Conservation (phyloP, 1,139 yeast species). For the Wickerhamomyces sp. region DNA sequence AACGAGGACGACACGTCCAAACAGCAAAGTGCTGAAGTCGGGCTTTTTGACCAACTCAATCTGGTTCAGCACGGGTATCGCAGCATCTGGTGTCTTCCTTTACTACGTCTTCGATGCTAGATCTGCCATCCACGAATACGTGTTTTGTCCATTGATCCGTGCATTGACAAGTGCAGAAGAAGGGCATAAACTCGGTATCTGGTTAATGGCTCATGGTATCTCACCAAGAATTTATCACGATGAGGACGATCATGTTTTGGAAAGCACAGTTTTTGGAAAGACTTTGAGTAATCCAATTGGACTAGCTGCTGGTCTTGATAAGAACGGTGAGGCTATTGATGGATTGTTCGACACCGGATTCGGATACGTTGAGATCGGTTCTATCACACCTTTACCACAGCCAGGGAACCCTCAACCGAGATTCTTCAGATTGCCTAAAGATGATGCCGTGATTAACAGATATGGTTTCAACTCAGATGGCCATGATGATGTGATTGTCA, state of each 20-base stretch:
- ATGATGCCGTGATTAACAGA: constrained; percentile 87
- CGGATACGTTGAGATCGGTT: constrained; percentile 88
- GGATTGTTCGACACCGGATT: constrained; percentile 74
- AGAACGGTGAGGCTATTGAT: constrained; percentile 92
- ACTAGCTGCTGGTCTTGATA: constrained; percentile 93
- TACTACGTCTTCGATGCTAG: constrained; percentile 67
- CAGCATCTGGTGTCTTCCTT: constrained; percentile 32
- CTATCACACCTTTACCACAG: constrained; percentile 88
- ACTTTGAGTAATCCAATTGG: constrained; percentile 74
- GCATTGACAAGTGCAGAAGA: constrained; percentile 73
- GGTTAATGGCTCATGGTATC: constrained; percentile 63
- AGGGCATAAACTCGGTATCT: constrained; percentile 76
- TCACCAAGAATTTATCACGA: constrained; percentile 57
- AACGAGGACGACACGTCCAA: background rate
- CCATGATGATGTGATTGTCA: constrained; percentile 65
- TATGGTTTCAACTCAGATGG: constrained; percentile 95
- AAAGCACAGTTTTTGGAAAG: constrained; percentile 61
- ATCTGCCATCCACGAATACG: constrained; percentile 76
- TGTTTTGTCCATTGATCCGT: constrained; percentile 72
- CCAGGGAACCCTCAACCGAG: constrained; percentile 93
- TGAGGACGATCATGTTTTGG: constrained; percentile 46
- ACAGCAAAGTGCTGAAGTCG: constrained; percentile 17
- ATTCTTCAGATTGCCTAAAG: constrained; percentile 78
- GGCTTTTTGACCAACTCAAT: constrained; percentile 20
- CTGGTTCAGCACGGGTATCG: constrained; percentile 27